Base-by-base conservation (phyloP, 352 stramenopile species). In the Phytophthora agathidicida region DNA sequence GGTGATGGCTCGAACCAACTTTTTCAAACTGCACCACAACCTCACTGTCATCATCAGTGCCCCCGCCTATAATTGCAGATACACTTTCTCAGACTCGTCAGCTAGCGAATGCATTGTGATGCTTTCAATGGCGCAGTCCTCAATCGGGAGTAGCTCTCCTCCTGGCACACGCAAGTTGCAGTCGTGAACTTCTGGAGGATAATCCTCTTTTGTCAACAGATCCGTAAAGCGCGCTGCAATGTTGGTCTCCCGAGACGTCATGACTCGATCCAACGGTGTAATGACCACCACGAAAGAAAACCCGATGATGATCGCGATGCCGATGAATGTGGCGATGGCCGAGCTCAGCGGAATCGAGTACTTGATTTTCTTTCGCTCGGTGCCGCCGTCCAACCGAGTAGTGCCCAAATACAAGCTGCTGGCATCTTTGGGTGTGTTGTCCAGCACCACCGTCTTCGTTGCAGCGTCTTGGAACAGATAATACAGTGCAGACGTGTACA, bases 401-500 rank as follows among this genome's bases (percentile, higher is more conserved):
- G 26, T 49, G 0, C 64, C 71, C 7, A 81, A 23, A 5, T 66
- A 63, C 28, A 48, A 63, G 51, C 27, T 61, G 23, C 35, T 53
- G 5, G 33, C 43, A 13, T 23, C 32, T 7, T 60, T 11, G 14
- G 48, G 41, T 17, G 41, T 16, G 9, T 53, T 32, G 20, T 19
- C 38, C 16, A 61, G 27, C 2, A 36, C 53, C 17, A 78, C 55
- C 0, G 28, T 46, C 37, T 77, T 83, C 11, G 76, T 73, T 0
- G 65, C 64, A 1, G 60, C 77, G 19, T 76, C 41, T 38, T 80
- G 62, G 20, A 84, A 79, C 16, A 88, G 22, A 37, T 80, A 88
- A 36, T 77, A 83, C 8, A 88, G 39, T 43, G 68, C 71, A 7
- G 75, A 72, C 13, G 71, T 84, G 60, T 84, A 84, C 57, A 81